Evolutionary conservation across 2,329 filamentous ascomycete species (phyloP).

Genomic region (Didymella sp.): DNA sequence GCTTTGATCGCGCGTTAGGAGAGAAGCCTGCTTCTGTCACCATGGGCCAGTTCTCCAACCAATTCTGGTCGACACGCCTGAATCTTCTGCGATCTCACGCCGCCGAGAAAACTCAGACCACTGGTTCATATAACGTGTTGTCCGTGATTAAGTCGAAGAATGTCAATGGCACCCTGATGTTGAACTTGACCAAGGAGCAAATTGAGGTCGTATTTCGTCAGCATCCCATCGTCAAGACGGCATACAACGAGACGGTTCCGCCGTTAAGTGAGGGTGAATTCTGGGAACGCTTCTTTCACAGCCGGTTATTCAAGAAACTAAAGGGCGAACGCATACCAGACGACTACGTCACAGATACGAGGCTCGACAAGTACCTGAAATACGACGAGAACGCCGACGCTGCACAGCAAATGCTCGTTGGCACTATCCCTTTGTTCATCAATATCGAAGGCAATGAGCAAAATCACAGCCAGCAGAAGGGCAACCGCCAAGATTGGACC

Average conservation of each 20-base stretch:
- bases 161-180: constrained; percentile 71
- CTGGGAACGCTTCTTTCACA: constrained; percentile 94
- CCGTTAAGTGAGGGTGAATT: constrained; percentile 82
- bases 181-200: constrained; percentile 89
- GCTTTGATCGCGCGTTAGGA: constrained; percentile 83
- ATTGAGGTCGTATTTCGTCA: constrained; percentile 92
- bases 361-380: constrained; percentile 86
- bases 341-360: constrained; percentile 74
- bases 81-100: constrained; percentile 88
- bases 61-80: constrained; percentile 93
- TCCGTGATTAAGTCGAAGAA: constrained; percentile 84
- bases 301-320: constrained; percentile 86
- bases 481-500: constrained; percentile 87
- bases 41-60: constrained; percentile 80
- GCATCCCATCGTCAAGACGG: constrained; percentile 85
- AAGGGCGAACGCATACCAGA: constrained; percentile 87
- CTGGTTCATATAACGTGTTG: constrained; percentile 91
- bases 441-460: constrained; percentile 94
- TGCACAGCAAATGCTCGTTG: constrained; percentile 56
- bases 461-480: constrained; percentile 84
- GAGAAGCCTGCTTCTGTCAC: constrained; percentile 86
- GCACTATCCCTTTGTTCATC: constrained; percentile 84
- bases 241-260: constrained; percentile 88
- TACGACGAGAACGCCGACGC: constrained; percentile 66
- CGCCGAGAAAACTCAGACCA: constrained; percentile 84